Conservation (phyloP, 192 early-diverging fungal genomes). For the Podila horticola region DNA sequence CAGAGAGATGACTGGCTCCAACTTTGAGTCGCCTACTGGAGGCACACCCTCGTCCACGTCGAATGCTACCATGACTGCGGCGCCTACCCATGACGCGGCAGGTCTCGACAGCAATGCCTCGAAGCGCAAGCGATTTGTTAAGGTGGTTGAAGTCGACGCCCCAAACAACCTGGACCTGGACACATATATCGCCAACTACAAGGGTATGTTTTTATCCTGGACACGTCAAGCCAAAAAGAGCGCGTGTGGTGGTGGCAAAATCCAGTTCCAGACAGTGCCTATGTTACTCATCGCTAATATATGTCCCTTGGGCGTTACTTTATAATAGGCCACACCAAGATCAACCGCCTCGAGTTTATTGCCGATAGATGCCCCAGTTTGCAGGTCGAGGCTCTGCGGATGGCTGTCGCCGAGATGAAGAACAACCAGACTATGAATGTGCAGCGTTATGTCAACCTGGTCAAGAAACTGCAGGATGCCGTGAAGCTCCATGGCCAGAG, state of each 20-base stretch:
- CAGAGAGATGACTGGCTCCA: conserved; percentile 26
- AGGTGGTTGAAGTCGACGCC: conserved; percentile 54
- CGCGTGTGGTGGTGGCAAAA: background rate
- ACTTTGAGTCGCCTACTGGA: conserved; percentile 1
- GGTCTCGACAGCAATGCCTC: conserved; percentile 27
- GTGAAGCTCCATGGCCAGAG: conserved; percentile 42
- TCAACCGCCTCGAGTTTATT: conserved; percentile 79
- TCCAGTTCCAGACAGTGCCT: background rate
- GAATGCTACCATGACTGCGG: conserved; percentile 38
- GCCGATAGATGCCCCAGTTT: conserved; percentile 75
- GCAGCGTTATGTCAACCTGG: conserved; percentile 58
- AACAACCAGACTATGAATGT: conserved; percentile 57
- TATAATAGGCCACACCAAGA: conserved; percentile 68
- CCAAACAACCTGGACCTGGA: conserved; percentile 71
- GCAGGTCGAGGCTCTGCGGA: conserved; percentile 70
- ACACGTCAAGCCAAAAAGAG: background rate
- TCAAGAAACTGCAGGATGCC: conserved; percentile 65
- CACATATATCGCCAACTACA: conserved; percentile 71
- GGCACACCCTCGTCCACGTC: conserved; percentile 43
- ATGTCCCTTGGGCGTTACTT: background rate
- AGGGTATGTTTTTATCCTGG: conserved; percentile 54
- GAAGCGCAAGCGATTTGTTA: conserved; percentile 55
- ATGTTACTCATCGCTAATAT: background rate
- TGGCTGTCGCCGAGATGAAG: conserved; percentile 69
- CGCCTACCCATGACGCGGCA: background rate